These are phyloP conservation scores for Yarrowia bubula DNA, from an alignment of 805 yeast species.

Conservation along the genomic window DNA sequence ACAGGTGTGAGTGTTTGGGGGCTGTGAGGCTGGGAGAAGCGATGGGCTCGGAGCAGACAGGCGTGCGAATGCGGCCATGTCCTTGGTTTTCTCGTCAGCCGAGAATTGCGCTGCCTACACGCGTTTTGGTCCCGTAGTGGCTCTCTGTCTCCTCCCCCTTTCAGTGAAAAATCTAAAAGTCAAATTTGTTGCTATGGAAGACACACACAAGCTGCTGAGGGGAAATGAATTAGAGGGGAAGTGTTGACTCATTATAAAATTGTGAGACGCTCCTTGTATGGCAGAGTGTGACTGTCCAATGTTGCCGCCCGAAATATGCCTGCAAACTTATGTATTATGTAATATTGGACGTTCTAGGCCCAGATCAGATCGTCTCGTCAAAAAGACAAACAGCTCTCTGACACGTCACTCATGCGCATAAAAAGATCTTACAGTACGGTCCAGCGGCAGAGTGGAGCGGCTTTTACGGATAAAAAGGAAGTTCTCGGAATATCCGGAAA, in stretches of 20 bases:
- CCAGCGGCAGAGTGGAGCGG: background rate
- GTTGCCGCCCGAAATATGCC: too few relatives aligned
- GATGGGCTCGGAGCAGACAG: background rate
- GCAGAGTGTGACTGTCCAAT: background rate
- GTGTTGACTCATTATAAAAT: background rate
- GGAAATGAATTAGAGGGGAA: background rate
- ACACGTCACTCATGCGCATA: background rate
- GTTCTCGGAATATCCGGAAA: background rate
- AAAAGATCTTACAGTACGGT: background rate
- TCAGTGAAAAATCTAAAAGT: background rate
- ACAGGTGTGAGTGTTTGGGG: background rate
- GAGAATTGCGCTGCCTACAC: background rate
- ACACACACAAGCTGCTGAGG: background rate
- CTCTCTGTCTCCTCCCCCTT: conserved; percentile 7
- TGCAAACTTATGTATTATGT: background rate
- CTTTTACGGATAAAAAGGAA: background rate
- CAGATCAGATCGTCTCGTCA: too few relatives aligned
- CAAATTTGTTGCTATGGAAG: background rate
- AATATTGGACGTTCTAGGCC: too few relatives aligned
- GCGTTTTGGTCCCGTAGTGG: too few relatives aligned
- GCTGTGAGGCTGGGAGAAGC: background rate
- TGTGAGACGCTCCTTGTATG: background rate
- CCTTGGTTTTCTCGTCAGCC: background rate
- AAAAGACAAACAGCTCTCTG: background rate
- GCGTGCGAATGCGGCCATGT: background rate